phyloP scores from a whole-genome alignment of 495 filamentous ascomycete species.

The Lepraria neglecta region DNA sequence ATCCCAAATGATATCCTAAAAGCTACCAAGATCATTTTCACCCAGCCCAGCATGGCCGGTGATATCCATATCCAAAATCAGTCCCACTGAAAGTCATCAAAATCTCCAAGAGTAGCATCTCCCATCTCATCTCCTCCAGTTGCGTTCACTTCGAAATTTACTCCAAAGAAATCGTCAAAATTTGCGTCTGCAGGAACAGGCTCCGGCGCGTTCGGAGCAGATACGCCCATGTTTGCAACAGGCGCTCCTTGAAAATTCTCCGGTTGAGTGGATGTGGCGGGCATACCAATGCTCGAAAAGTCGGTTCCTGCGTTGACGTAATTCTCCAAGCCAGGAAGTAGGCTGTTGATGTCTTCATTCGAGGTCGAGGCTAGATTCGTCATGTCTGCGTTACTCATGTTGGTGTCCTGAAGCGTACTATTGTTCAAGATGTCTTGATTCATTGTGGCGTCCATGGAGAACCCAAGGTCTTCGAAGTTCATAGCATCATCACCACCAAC shows the following conservation, averaged over 20 bases:
- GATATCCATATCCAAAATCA: conserved; percentile 18
- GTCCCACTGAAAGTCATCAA: conserved; percentile 23
- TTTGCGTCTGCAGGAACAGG: conserved; percentile 37
- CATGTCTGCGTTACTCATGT: conserved; percentile 23
- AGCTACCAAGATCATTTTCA: no score
- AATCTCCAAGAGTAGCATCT: conserved; percentile 13
- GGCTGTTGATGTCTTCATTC: conserved; percentile 28
- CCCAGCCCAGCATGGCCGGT: neutral
- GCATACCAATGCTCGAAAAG: conserved; percentile 34
- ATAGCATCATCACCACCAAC: conserved; percentile 36
- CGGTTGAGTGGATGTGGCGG: conserved; percentile 4
- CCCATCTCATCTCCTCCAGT: conserved; percentile 18
- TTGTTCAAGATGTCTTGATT: conserved; percentile 42
- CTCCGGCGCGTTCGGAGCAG: neutral
- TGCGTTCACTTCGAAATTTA: conserved; percentile 16
- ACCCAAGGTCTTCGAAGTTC: conserved; percentile 42
- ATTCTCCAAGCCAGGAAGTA: conserved; percentile 33
- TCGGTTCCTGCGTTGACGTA: conserved; percentile 34
- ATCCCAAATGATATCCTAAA: no score
- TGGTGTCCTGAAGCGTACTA: conserved; percentile 32
- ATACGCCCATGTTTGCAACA: neutral
- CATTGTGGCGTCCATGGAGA: conserved; percentile 41
- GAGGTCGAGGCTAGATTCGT: conserved; percentile 24
- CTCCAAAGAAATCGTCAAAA: conserved; percentile 42
- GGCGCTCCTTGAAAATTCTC: neutral